A percentile compares a stretch with the other conserved stretches of the same genome.
Conservation (phyloP, 2,329 filamentous ascomycete species). For the Pyrenophora teres region DNA sequence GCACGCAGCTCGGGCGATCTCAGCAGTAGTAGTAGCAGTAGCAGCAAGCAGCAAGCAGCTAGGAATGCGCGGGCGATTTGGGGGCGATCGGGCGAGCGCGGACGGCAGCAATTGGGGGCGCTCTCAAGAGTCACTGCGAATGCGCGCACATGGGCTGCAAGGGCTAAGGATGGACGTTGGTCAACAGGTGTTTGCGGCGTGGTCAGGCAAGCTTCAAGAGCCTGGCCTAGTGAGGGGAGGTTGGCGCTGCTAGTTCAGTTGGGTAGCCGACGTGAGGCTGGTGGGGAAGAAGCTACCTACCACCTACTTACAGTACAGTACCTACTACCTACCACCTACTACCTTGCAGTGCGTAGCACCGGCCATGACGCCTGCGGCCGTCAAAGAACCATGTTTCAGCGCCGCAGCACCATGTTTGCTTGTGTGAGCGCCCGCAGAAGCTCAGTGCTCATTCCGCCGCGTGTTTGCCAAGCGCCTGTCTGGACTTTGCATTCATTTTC, state of each 20-base stretch:
- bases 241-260: conserved; percentile 5
- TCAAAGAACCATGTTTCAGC: conserved; percentile 8
- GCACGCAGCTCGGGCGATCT: conserved; percentile 12
- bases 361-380: conserved; percentile 1
- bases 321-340: no score
- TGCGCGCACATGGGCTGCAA: conserved; percentile 4
- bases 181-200: conserved; percentile 8
- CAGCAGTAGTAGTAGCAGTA: conserved; percentile 10
- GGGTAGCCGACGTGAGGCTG: conserved; percentile 8
- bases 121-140: conserved; percentile 2
- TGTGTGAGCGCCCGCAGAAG: not conserved
- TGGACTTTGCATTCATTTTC: not conserved
- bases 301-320: not conserved
- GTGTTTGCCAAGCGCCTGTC: no score
- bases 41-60: conserved; percentile 6
- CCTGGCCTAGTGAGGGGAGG: conserved; percentile 11
- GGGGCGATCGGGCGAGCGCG: not conserved
- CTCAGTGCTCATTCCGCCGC: no score
- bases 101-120: conserved; percentile 9
- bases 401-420: conserved; percentile 1
- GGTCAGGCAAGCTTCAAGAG: conserved; percentile 2
- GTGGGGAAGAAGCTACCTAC: conserved; percentile 13
- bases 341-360: not conserved
- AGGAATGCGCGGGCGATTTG: conserved; percentile 2
- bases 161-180: conserved; percentile 1